These are phyloP conservation scores for Leishmania tropica DNA, from an alignment of 208 protist genomes.

Conservation along the genomic window DNA sequence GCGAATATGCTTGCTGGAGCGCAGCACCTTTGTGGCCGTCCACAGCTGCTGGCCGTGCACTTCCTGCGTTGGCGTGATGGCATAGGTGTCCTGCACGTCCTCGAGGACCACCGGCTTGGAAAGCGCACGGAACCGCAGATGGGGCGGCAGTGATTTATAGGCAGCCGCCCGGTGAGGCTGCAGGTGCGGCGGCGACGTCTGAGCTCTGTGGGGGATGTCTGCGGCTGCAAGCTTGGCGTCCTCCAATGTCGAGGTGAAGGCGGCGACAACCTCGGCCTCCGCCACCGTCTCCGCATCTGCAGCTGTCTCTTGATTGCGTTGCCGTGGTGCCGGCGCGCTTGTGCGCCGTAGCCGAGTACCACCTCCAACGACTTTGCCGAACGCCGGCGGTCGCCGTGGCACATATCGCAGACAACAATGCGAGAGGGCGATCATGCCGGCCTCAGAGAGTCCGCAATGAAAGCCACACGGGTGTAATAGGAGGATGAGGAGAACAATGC, in stretches of 20 bases:
- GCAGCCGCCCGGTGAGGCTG: neutral
- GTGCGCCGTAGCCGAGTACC: neutral
- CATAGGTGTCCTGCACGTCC: conserved; percentile 39
- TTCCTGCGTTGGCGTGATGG: conserved; percentile 21
- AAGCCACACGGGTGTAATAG: neutral
- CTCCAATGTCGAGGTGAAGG: neutral
- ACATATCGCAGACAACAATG: conserved; percentile 7
- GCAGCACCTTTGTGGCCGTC: conserved; percentile 55
- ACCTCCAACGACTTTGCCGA: neutral
- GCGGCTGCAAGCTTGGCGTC: neutral
- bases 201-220: neutral
- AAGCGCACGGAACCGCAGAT: neutral
- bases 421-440: conserved; percentile 6
- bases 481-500: neutral
- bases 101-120: conserved; percentile 44
- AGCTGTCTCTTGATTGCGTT: neutral
- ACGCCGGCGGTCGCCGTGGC: neutral
- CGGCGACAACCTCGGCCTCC: conserved; percentile 6
- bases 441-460: neutral
- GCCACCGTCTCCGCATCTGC: neutral
- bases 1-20: conserved; percentile 52
- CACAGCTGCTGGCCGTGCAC: conserved; percentile 67
- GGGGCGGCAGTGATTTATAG: neutral
- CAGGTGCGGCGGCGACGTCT: neutral
- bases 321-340: neutral